Percentiles rank a stretch among this genome's conserved stretches.
Evolutionary conservation across 1,284 basidiomycete species (phyloP).

Genomic region (Moniliophthora roreri): DNA sequence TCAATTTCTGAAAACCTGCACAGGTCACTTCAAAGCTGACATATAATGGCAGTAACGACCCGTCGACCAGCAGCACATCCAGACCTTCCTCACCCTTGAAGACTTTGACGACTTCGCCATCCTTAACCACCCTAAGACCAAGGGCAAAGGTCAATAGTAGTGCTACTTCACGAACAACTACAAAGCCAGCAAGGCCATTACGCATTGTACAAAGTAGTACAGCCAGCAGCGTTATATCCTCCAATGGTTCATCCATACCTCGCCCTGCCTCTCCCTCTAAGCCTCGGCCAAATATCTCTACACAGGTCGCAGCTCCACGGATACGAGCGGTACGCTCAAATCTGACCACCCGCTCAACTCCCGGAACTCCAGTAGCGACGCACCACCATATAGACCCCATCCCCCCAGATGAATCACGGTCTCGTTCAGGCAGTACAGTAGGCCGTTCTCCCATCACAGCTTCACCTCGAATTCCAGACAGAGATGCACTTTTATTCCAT

Average conservation of each 20-base stretch:
- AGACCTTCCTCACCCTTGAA: conserved; percentile 57
- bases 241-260: conserved; percentile 38
- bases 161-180: conserved; percentile 31
- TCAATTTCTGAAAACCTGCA: conserved; percentile 3
- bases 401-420: too few species aligned
- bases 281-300: conserved; percentile 12
- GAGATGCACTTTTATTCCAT: conserved; percentile 2
- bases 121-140: conserved; percentile 36
- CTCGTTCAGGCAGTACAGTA: not conserved
- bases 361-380: conserved; percentile 15
- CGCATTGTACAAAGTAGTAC: too few species aligned
- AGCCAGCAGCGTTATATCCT: too few species aligned
- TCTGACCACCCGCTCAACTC: conserved; percentile 1
- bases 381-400: too few species aligned
- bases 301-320: conserved; percentile 17
- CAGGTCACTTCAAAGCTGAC: conserved; percentile 12
- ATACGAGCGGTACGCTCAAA: conserved; percentile 7
- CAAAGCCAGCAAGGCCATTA: conserved; percentile 20
- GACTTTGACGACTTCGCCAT: conserved; percentile 32
- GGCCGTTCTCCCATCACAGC: not conserved
- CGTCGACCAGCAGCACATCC: too few species aligned
- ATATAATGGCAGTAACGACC: too few species aligned
- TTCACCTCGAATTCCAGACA: not conserved
- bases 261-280: conserved; percentile 18
- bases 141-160: conserved; percentile 63